Conservation (phyloP, 192 early-diverging fungal species). For the Coemansia sp. region DNA sequence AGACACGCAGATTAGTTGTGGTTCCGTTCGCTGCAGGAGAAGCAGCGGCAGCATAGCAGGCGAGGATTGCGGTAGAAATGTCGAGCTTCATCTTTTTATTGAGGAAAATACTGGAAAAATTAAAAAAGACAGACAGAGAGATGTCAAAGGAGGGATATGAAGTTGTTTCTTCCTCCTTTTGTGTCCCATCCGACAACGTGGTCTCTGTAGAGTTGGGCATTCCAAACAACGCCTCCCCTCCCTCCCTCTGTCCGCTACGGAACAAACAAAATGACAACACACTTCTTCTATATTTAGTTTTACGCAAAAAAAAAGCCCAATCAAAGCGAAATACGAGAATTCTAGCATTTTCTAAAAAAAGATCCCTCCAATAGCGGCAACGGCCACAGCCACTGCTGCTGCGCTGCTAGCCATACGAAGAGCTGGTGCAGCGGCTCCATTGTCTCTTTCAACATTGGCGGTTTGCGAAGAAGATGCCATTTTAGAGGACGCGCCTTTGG, state of each 20-base stretch:
- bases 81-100: conserved; percentile 1
- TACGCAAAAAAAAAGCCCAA: not conserved
- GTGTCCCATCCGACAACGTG: too few relatives aligned
- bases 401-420: not conserved
- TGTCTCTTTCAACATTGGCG: not conserved
- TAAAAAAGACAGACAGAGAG: too few relatives aligned
- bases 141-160: too few relatives aligned
- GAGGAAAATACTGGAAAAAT: not conserved
- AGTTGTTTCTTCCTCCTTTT: too few relatives aligned
- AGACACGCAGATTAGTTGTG: conserved; percentile 14
- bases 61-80: not conserved
- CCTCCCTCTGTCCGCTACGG: not conserved
- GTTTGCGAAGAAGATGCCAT: not conserved
- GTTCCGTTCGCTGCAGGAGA: not conserved
- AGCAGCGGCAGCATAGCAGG: not conserved
- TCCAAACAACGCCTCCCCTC: not conserved
- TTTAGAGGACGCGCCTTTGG: not conserved
- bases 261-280: not conserved
- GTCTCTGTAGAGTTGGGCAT: too few relatives aligned
- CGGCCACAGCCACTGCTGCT: not conserved
- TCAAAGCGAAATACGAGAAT: not conserved
- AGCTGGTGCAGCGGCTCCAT: not conserved
- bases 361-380: conserved; percentile 1
- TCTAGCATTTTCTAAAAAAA: conserved; percentile 1
- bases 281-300: not conserved